Conservation (phyloP, 441 rosid genomes). For the Erysimum pusillum region DNA sequence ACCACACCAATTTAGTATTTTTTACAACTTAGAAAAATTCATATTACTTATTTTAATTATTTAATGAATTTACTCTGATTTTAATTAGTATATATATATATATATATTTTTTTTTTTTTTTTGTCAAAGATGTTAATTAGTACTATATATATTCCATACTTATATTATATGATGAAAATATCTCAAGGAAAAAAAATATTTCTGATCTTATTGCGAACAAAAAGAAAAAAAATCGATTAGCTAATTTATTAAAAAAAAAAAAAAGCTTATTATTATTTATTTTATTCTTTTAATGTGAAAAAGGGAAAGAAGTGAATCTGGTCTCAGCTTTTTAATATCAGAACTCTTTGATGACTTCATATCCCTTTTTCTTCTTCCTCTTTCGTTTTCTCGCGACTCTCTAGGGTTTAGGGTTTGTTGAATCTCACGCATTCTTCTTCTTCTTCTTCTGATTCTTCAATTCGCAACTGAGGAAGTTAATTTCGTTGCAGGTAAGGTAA, state of each 20-base stretch:
- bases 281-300: constrained; percentile 12
- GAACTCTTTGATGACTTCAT: background rate
- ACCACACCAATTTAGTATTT: too few relatives aligned
- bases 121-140: too few relatives aligned
- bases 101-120: too few relatives aligned
- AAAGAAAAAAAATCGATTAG: too few relatives aligned
- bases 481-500: constrained; percentile 29
- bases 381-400: constrained; percentile 32
- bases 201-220: too few relatives aligned
- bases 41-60: background rate
- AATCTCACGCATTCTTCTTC: constrained; percentile 37
- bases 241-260: too few relatives aligned
- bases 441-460: constrained; percentile 23
- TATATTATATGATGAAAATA: too few relatives aligned
- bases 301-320: constrained; percentile 3
- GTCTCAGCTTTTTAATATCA: constrained; percentile 7
- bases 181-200: too few relatives aligned
- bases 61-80: background rate
- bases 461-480: background rate
- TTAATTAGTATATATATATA: too few relatives aligned
- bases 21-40: background rate
- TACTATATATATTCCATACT: too few relatives aligned
- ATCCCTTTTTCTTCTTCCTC: constrained; percentile 27
- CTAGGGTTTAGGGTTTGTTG: constrained; percentile 43
- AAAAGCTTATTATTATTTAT: too few relatives aligned